Conservation (phyloP, 1,284 basidiomycete species). For the Puccinia triticina region DNA sequence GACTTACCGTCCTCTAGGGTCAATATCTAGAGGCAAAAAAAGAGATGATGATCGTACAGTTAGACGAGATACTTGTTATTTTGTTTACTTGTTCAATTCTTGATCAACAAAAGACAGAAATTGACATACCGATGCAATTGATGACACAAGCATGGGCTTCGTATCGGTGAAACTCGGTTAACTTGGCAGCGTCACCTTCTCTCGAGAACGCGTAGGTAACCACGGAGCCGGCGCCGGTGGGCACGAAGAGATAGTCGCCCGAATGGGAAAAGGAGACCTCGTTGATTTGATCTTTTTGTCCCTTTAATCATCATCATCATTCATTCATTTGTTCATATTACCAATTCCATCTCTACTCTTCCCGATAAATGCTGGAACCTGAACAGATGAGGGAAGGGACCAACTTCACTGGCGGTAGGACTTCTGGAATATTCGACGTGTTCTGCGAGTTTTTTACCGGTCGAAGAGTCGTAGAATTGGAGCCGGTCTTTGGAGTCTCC, state of each 20-base stretch:
- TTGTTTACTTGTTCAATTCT: background rate
- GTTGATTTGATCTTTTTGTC: conserved; percentile 43
- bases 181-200: conserved; percentile 12
- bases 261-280: conserved; percentile 35
- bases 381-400: background rate
- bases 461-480: conserved; percentile 27
- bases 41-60: background rate
- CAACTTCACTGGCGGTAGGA: conserved; percentile 29
- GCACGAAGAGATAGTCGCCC: conserved; percentile 39
- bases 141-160: conserved; percentile 35
- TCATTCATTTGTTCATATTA: too few species aligned
- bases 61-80: background rate
- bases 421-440: conserved; percentile 36
- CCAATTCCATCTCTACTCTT: background rate
- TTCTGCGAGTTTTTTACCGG: conserved; percentile 28
- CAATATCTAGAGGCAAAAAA: conserved; percentile 6
- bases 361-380: background rate
- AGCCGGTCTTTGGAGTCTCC: conserved; percentile 39
- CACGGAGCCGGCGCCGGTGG: conserved; percentile 31
- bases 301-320: conserved; percentile 5
- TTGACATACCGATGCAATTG: conserved; percentile 30
- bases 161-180: conserved; percentile 32
- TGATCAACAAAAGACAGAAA: background rate
- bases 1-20: conserved; percentile 35
- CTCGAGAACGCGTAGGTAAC: conserved; percentile 20